Conservation (phyloP, 2,329 filamentous ascomycete genomes). For the Zymoseptoria ardabiliae region DNA sequence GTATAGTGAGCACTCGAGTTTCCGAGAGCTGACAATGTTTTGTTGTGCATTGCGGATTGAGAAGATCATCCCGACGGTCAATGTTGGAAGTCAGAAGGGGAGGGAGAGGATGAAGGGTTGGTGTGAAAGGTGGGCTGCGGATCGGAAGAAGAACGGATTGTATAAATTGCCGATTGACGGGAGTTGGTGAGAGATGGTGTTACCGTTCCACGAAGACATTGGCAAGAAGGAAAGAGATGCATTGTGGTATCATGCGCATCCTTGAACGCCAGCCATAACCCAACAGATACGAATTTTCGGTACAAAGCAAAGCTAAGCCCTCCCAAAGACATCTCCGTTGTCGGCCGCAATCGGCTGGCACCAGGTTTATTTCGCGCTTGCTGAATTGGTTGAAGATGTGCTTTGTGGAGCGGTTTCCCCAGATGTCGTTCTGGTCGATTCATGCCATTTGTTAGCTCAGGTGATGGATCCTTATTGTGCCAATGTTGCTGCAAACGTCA, state of each 20-base stretch:
- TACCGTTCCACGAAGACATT: too few species aligned
- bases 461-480: too few species aligned
- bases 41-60: conserved; percentile 80
- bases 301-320: neutral
- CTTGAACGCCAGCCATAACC: neutral
- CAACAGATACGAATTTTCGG: neutral
- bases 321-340: neutral
- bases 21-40: conserved; percentile 90
- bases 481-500: too few species aligned
- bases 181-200: conserved; percentile 16
- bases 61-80: conserved; percentile 88
- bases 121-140: conserved; percentile 57
- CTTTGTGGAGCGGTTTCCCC: too few species aligned
- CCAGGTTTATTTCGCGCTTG: too few species aligned
- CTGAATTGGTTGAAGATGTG: too few species aligned
- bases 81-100: conserved; percentile 59
- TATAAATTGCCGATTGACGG: conserved; percentile 36
- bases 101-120: conserved; percentile 60
- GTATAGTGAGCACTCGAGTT: conserved; percentile 93
- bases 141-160: conserved; percentile 56
- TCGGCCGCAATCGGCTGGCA: too few species aligned
- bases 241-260: neutral
- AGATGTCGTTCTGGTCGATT: too few species aligned
- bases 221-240: too few species aligned
- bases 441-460: too few species aligned